These are phyloP conservation scores for Albifimbria verrucaria DNA, from an alignment of 2,329 filamentous ascomycete genomes.

Conservation along the genomic window DNA sequence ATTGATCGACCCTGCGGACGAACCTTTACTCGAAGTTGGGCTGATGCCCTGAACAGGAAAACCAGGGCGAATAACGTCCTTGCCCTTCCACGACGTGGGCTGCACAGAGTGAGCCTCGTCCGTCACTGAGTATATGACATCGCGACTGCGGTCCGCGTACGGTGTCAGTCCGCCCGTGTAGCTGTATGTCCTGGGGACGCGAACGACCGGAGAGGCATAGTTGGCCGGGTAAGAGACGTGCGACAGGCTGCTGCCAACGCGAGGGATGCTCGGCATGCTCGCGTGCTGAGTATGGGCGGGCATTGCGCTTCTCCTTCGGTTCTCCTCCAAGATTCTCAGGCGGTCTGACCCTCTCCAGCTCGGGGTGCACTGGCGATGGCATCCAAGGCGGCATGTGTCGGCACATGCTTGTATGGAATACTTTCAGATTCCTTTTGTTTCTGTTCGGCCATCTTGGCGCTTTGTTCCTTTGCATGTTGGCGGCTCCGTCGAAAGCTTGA, in stretches of 20 bases:
- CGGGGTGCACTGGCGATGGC: slow-evolving; percentile 52
- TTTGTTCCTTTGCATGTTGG: slow-evolving; percentile 54
- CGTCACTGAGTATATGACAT: slow-evolving; percentile 27
- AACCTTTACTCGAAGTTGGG: slow-evolving; percentile 35
- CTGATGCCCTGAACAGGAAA: slow-evolving; percentile 21
- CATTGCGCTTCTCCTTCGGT: slow-evolving; percentile 47
- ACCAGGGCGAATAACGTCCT: slow-evolving; percentile 33
- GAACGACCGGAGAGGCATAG: slow-evolving; percentile 35
- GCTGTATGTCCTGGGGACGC: slow-evolving; percentile 40
- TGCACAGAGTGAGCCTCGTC: slow-evolving; percentile 19
- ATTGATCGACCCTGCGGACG: slow-evolving; percentile 13
- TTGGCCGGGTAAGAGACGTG: slow-evolving; percentile 43
- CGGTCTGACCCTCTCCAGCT: slow-evolving; percentile 47
- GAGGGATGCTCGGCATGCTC: slow-evolving; percentile 37
- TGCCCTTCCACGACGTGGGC: slow-evolving; percentile 35
- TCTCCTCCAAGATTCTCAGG: slow-evolving; percentile 46
- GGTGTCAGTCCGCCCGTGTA: slow-evolving; percentile 34
- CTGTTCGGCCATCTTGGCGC: slow-evolving; percentile 44
- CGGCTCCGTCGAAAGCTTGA: slow-evolving; percentile 49
- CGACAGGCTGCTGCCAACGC: slow-evolving; percentile 45
- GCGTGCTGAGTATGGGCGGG: slow-evolving; percentile 34
- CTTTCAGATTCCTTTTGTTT: slow-evolving; percentile 35
- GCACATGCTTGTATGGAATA: slow-evolving; percentile 55
- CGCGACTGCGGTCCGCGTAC: slow-evolving; percentile 24
- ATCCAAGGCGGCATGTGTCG: slow-evolving; percentile 59